Evolutionary conservation across 192 early-diverging fungal species (phyloP).

Genomic region (Obelidium mucronatum): DNA sequence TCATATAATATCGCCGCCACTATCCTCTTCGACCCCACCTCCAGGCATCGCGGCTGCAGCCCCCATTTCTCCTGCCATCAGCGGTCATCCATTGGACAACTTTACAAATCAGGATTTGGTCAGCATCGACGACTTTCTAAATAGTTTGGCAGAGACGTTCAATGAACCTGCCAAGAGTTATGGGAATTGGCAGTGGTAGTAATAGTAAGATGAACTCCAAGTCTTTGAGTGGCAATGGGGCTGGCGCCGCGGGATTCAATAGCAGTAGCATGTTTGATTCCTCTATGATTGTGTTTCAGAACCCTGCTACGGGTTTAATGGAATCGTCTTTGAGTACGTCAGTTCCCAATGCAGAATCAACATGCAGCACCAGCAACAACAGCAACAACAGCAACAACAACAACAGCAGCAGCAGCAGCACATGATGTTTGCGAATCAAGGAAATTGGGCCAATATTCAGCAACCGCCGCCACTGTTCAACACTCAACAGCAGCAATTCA

Average conservation of each 20-base stretch:
- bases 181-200: not conserved
- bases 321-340: too few species aligned
- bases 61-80: not conserved
- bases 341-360: too few species aligned
- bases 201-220: not conserved
- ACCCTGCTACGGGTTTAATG: too few species aligned
- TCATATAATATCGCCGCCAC: not conserved
- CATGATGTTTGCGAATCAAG: not conserved
- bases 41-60: not conserved
- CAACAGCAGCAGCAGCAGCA: not conserved
- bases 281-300: too few species aligned
- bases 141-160: not conserved
- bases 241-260: not conserved
- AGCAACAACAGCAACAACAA: not conserved
- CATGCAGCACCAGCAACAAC: too few species aligned
- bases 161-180: not conserved
- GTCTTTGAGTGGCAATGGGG: not conserved
- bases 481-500: not conserved
- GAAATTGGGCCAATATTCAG: not conserved
- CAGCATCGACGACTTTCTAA: conserved; percentile 22
- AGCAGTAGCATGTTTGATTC: too few species aligned
- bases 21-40: not conserved
- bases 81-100: not conserved
- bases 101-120: conserved; percentile 26
- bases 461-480: not conserved